Base-by-base conservation (phyloP, 164 flowering plant species). In the Protea cynaroides region DNA sequence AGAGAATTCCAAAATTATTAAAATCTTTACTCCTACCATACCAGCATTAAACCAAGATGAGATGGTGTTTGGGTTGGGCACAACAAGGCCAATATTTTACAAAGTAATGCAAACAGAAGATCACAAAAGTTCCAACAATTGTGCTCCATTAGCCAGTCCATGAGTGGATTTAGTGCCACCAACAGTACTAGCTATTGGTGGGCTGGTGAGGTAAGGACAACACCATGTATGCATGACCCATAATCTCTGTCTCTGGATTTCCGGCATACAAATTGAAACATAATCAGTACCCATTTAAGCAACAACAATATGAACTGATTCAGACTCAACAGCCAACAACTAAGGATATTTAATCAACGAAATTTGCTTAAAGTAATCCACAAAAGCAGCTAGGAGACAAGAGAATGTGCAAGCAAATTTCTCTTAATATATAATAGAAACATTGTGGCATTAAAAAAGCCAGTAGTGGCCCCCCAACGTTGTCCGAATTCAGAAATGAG, bases 151-250 rank as follows among this genome's bases (percentile, higher is more conserved):
- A n/a, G n/a, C n/a, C n/a, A n/a, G n/a, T n/a, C n/a, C n/a, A 49
- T 13, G 52, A 18, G 52, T 49, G 52, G n/a, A 19, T 18, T 14
- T 49, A 15, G 18, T 49, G 52, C 19, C 52, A 49, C 52, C 19
- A 49, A 49, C 7, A 49, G 19, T 19, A 49, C 52, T 49, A 49
- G n/a, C 19, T 49, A 49, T 12, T 49, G 52, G 52, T 29, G 19
- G 7, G 19, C 46, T 49, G 52, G 52, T 49, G 52, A 7, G 52
- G 52, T 49, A 1, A 49, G 36, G 58, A 25, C 37, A 56, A 19
- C 34, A 55, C 58, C 58, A 56, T 56, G 58, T 37, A 25, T 56
- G 58, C 58, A 56, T 25, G 58, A 15, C 14, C 52, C 18, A 25
- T 56, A 25, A 25, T 25, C 58, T 12, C 2, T 56, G 58, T 25